Base-by-base conservation (phyloP, 495 filamentous ascomycete genomes). In the Gamarada debralockiae region DNA sequence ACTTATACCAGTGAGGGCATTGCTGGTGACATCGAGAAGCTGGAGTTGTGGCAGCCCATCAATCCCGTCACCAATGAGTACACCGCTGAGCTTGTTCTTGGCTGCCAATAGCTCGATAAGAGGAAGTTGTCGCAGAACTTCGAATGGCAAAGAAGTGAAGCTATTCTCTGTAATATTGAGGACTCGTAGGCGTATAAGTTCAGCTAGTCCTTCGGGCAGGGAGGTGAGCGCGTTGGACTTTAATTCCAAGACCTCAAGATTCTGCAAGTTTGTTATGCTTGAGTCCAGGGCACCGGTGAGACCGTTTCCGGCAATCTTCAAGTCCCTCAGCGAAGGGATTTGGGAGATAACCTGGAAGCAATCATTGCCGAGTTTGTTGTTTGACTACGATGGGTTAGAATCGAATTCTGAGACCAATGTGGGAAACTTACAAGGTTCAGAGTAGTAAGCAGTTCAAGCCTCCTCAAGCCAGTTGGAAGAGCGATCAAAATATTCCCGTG, bases 261-360 rank as follows among this genome's bases (percentile, higher is more conserved):
- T 79, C 24, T 60, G 62, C 41, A 97, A 69, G 24, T 72, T 73
- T 17, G 72, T 63, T 39, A 95, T 74, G 29, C 70, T 69, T 1
- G 73, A 48, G 50, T 81, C 71, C 5, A 97, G 67, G 3, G 73
- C 61, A 6, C 89, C 91, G 34, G 81, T 70, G 4, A 99, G 64
- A 7, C 76, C 68, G 57, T 97, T 97, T 23, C 89, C 85, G 13
- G 83, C 84, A 2, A 99, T 71, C 58, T 85, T 92, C 7, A 99
- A 72, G 55, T 97, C 91, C 22, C 82, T 76, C 20, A 99, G 71
- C 18, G 77, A 75, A 3, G 65, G 62, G 29, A 96, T 82, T 60
- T 90, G 80, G 24, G 79, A 73, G 14, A 97, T 78, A 23, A 88
- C 69, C n/a, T 86, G 76, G 3, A 97, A 73, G 40, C 79, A 78